phyloP scores from a whole-genome alignment of 441 rosid genomes.

The Kokia cookei region DNA sequence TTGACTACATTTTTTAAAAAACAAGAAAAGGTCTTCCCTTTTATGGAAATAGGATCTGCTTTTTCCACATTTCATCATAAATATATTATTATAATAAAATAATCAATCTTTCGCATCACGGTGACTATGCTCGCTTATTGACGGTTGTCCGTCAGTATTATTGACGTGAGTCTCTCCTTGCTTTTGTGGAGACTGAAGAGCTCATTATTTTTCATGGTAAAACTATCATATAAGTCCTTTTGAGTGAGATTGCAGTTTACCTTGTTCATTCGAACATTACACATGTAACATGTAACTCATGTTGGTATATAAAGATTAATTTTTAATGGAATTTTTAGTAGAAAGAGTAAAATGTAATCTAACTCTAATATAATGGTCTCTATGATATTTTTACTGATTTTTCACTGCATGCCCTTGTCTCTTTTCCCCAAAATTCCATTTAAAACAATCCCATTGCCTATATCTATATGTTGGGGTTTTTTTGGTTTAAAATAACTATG shows the following conservation, averaged over 20 bases:
- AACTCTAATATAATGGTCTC: too few relatives aligned
- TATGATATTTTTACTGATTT: too few relatives aligned
- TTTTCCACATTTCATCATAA: constrained; percentile 41
- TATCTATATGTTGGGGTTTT: background rate
- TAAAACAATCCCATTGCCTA: background rate
- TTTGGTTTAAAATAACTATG: background rate
- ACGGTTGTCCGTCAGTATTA: too few relatives aligned
- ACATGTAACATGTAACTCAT: too few relatives aligned
- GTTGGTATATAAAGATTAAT: too few relatives aligned
- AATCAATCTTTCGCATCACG: background rate
- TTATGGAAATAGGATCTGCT: constrained; percentile 61
- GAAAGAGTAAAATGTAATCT: accelerated
- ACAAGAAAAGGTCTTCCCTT: constrained; percentile 37
- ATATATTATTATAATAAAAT: constrained; percentile 7
- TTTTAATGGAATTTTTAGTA: too few relatives aligned
- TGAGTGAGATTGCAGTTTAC: too few relatives aligned
- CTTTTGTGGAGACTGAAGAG: background rate
- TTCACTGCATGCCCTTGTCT: too few relatives aligned
- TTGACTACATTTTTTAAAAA: background rate
- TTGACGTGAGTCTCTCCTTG: too few relatives aligned
- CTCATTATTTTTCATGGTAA: background rate
- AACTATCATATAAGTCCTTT: too few relatives aligned
- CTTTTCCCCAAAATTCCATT: background rate
- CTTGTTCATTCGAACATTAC: too few relatives aligned
- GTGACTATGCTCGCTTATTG: too few relatives aligned